Evolutionary conservation across 768 basidiomycete species (phyloP).

Genomic region (Candolleomyces aberdarensis): DNA sequence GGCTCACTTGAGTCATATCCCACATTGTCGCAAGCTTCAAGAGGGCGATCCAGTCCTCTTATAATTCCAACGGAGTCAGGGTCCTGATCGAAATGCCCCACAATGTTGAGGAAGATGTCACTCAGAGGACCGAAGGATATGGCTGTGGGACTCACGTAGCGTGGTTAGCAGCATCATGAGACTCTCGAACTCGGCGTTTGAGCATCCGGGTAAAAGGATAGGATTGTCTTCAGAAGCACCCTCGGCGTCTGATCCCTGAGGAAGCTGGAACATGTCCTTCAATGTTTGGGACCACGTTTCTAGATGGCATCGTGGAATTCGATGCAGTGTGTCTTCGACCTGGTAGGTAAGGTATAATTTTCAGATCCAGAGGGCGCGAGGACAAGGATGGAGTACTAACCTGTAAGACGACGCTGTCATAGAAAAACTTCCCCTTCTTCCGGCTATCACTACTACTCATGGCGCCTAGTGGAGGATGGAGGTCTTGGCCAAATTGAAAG

Average conservation of each 20-base stretch:
- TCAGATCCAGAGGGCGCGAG: too few species aligned
- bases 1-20: not conserved
- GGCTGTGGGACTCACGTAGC: not conserved
- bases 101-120: not conserved
- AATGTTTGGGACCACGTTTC: not conserved
- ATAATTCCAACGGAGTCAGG: not conserved
- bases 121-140: not conserved
- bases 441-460: too few species aligned
- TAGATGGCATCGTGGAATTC: not conserved
- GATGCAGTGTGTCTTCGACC: not conserved
- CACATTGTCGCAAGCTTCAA: not conserved
- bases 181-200: not conserved
- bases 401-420: too few species aligned
- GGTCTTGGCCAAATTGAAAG: too few species aligned
- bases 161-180: not conserved
- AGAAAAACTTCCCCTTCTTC: too few species aligned
- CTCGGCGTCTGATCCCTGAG: not conserved
- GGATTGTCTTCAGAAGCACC: not conserved
- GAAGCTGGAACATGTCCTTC: not conserved
- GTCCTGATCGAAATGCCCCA: not conserved
- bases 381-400: too few species aligned
- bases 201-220: not conserved
- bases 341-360: not conserved
- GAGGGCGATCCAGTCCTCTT: not conserved
- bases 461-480: too few species aligned